A percentile compares a stretch with the other conserved stretches of the same genome.
Conservation (phyloP, 2,329 filamentous ascomycete species). For the Pseudovirgaria hyperparasitica region DNA sequence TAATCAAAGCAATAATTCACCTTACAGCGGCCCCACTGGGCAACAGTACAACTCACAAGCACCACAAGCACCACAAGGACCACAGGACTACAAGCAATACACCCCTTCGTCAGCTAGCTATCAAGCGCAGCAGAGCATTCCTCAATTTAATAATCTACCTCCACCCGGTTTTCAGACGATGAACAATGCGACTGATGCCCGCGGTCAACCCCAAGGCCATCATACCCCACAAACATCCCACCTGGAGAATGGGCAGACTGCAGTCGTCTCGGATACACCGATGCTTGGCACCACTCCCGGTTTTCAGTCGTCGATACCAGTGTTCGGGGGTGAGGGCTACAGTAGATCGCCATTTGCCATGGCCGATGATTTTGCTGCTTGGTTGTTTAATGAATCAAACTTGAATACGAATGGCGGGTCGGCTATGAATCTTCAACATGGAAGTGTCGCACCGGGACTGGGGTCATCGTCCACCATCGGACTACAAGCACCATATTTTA, state of each 20-base stretch:
- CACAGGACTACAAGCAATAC: constrained; percentile 29
- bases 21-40: constrained; percentile 21
- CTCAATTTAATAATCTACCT: constrained; percentile 47
- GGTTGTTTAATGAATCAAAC: constrained; percentile 61
- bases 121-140: constrained; percentile 48
- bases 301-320: constrained; percentile 62
- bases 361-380: constrained; percentile 77
- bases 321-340: constrained; percentile 74
- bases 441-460: constrained; percentile 6
- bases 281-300: constrained; percentile 33
- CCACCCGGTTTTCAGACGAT: constrained; percentile 41
- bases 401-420: constrained; percentile 27
- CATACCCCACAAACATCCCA: constrained; percentile 22
- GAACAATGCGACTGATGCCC: constrained; percentile 19
- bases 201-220: constrained; percentile 20
- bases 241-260: constrained; percentile 18
- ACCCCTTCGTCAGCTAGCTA: constrained; percentile 30
- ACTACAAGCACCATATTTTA: constrained; percentile 37
- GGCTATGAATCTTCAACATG: constrained; percentile 22
- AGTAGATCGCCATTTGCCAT: constrained; percentile 81
- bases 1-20: constrained; percentile 21
- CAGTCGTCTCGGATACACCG: constrained; percentile 21
- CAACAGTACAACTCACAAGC: constrained; percentile 35
- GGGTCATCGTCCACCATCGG: constrained; percentile 29
- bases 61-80: constrained; percentile 33